A percentile compares a stretch with the other conserved stretches of the same genome.
phyloP scores from a whole-genome alignment of 1,284 basidiomycete genomes.

The Rhodofomes roseus region DNA sequence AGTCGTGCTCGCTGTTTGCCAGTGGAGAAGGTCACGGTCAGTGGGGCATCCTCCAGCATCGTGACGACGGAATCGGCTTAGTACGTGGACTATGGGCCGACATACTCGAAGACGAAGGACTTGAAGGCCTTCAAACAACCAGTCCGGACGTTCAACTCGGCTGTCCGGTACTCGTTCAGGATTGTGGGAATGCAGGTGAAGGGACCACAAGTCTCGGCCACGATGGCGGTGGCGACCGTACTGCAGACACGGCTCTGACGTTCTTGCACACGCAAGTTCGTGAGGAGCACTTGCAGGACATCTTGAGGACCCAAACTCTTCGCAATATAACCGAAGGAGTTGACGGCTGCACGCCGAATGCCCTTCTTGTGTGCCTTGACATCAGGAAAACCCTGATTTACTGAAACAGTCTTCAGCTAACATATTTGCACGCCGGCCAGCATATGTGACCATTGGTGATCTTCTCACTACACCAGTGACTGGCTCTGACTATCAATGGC shows the following conservation, averaged over 20 bases:
- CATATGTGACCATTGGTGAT: no score
- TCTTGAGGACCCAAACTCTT: conserved; percentile 99
- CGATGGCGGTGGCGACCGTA: conserved; percentile 97
- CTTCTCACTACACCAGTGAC: no score
- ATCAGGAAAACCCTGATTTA: no score
- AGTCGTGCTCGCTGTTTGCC: conserved; percentile 97
- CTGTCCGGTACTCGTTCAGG: conserved; percentile 97
- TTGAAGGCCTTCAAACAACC: conserved; percentile 98
- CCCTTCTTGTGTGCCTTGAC: conserved; percentile 99
- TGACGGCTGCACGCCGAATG: conserved; percentile 97
- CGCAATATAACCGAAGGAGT: conserved; percentile 99
- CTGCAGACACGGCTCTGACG: conserved; percentile 98
- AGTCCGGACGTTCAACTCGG: conserved; percentile 98
- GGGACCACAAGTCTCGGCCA: conserved; percentile 96
- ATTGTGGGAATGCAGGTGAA: conserved; percentile 99
- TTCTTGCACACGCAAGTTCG: conserved; percentile 97
- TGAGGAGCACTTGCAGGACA: conserved; percentile 93
- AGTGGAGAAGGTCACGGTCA: conserved; percentile 96
- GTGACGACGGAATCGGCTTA: conserved; percentile 97
- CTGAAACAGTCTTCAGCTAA: no score
- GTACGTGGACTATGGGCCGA: conserved; percentile 99
- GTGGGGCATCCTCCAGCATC: conserved; percentile 97
- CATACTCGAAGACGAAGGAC: conserved; percentile 99
- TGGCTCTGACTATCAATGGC: no score
- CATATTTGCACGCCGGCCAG: no score